phyloP scores from a whole-genome alignment of 108 stramenopile species.

The Cyclostephanos invisitatus region DNA sequence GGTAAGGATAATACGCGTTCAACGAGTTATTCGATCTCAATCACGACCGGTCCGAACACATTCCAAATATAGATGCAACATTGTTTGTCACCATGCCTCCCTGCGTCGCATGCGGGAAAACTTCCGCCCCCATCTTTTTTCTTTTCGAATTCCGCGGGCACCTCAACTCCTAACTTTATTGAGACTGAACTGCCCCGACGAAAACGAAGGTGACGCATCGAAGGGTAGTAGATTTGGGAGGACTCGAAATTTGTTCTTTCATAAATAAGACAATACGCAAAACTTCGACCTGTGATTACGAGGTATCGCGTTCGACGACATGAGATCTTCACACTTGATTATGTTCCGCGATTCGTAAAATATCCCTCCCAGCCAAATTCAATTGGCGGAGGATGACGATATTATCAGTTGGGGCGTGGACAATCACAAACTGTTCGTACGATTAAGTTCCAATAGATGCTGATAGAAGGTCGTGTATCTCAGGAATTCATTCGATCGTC shows the following conservation, averaged over 20 bases:
- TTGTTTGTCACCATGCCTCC: not conserved
- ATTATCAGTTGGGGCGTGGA: conserved; percentile 35
- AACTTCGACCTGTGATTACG: conserved; percentile 3
- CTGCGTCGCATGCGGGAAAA: conserved; percentile 23
- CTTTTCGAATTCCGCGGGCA: conserved; percentile 22
- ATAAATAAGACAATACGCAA: conserved; percentile 17
- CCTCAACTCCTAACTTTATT: conserved; percentile 27
- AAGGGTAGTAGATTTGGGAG: conserved; percentile 19
- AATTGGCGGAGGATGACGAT: conserved; percentile 21
- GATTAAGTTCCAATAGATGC: conserved; percentile 10
- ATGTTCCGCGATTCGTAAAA: conserved; percentile 34
- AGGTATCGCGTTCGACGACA: conserved; percentile 4
- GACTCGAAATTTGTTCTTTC: conserved; percentile 29
- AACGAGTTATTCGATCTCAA: too few relatives aligned
- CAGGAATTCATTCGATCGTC: not conserved
- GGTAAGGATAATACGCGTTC: too few relatives aligned
- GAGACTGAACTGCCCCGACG: conserved; percentile 29
- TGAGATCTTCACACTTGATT: conserved; percentile 19
- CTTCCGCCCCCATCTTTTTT: not conserved
- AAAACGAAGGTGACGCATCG: conserved; percentile 37
- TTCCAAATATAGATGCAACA: too few relatives aligned
- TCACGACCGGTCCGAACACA: too few relatives aligned
- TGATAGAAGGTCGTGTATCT: conserved; percentile 29
- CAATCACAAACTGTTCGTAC: conserved; percentile 13
- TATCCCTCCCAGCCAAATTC: conserved; percentile 25